Evolutionary conservation across 2,329 filamentous ascomycete genomes (phyloP).

Genomic region (Tympanopsis confertula): DNA sequence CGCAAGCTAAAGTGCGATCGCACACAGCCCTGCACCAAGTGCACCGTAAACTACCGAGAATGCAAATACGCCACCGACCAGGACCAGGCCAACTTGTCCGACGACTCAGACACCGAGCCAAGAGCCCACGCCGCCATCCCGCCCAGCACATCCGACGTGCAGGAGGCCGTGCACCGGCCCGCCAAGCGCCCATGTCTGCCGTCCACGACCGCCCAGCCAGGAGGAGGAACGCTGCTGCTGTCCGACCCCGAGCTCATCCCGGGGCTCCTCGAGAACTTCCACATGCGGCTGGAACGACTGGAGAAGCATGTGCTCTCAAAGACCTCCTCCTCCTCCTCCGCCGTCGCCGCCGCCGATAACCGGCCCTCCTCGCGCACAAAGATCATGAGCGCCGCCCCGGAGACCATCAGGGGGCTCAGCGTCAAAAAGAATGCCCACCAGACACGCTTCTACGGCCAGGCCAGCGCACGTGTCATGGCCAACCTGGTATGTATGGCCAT

Average conservation of each 20-base stretch:
- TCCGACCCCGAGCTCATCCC: constrained; percentile 8
- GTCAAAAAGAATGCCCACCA: constrained; percentile 32
- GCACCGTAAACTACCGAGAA: constrained; percentile 39
- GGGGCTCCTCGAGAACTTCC: constrained; percentile 33
- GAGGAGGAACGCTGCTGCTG: neutral
- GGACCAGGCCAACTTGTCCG: constrained; percentile 32
- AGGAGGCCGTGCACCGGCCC: neutral
- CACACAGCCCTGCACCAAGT: constrained; percentile 42
- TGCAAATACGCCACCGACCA: constrained; percentile 41
- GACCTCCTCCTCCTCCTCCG: constrained; percentile 18
- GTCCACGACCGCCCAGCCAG: neutral
- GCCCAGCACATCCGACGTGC: neutral
- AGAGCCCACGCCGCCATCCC: constrained; percentile 1
- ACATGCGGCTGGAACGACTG: constrained; percentile 37
- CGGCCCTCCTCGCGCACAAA: constrained; percentile 12
- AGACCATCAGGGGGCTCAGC: constrained; percentile 35
- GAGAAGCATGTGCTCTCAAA: constrained; percentile 34
- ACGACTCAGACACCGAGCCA: constrained; percentile 31
- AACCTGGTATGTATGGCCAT: constrained; percentile 31
- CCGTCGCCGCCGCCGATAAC: constrained; percentile 6
- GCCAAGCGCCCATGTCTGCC: neutral
- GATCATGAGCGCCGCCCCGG: constrained; percentile 22
- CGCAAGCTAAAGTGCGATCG: constrained; percentile 45
- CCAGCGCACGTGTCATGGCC: constrained; percentile 36
- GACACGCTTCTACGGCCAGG: constrained; percentile 40